Evolutionary conservation across 2,329 filamentous ascomycete species (phyloP).

Genomic region (Pyrenophora tritici-repentis): DNA sequence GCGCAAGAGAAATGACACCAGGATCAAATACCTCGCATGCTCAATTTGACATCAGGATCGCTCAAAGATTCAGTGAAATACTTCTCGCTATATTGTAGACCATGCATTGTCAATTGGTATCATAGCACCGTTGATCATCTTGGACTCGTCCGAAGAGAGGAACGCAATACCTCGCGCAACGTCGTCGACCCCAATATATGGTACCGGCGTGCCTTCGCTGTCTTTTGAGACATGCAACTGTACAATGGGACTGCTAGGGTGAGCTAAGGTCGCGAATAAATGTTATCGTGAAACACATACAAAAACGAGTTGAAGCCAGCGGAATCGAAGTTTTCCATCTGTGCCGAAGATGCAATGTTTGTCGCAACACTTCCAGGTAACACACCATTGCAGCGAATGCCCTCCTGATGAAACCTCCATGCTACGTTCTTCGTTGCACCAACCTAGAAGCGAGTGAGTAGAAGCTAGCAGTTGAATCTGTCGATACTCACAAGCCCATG

Average conservation of each 20-base stretch:
- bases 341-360: constrained; percentile 31
- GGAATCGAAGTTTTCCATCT: constrained; percentile 30
- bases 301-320: constrained; percentile 28
- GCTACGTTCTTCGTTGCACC: constrained; percentile 57
- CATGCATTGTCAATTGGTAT: constrained; percentile 37
- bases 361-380: constrained; percentile 47
- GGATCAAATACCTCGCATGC: too few species aligned
- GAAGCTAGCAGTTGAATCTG: background rate
- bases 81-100: constrained; percentile 36
- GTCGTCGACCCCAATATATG: constrained; percentile 26
- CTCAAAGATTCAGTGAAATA: too few species aligned
- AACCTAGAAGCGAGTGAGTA: constrained; percentile 27
- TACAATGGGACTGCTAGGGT: constrained; percentile 22
- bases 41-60: too few species aligned
- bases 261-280: background rate
- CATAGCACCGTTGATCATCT: constrained; percentile 32
- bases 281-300: constrained; percentile 9
- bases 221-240: constrained; percentile 32
- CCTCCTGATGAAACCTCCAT: constrained; percentile 52
- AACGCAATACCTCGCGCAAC: constrained; percentile 34
- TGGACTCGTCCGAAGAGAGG: constrained; percentile 32
- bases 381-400: constrained; percentile 55
- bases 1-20: too few species aligned
- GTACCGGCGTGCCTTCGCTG: constrained; percentile 26
- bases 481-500: constrained; percentile 47